Conservation (phyloP, 2,329 filamentous ascomycete species). For the Chaetomium sp. region DNA sequence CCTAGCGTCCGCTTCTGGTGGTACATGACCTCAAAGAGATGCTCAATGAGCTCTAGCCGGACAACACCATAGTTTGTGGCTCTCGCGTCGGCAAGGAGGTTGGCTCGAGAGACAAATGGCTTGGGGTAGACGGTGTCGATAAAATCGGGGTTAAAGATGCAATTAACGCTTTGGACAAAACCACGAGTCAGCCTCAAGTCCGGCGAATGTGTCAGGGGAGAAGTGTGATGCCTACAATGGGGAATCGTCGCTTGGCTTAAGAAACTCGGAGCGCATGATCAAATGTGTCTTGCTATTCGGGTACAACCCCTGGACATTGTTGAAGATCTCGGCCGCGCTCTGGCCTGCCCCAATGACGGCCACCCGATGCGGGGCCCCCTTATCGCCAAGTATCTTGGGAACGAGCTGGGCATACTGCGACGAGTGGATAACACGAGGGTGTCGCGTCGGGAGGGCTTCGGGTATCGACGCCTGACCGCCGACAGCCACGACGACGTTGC, state of each 20-base stretch:
- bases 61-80: constrained; percentile 95
- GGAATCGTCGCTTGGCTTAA: constrained; percentile 89
- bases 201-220: constrained; percentile 32
- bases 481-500: constrained; percentile 57
- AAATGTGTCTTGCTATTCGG: constrained; percentile 73
- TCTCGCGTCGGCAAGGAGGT: constrained; percentile 60
- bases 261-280: constrained; percentile 73
- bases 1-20: constrained; percentile 68
- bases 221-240: constrained; percentile 60
- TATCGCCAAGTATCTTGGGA: constrained; percentile 51
- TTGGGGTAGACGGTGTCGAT: constrained; percentile 71
- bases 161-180: constrained; percentile 63
- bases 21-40: constrained; percentile 82
- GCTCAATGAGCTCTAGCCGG: constrained; percentile 80
- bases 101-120: constrained; percentile 54
- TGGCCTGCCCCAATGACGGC: constrained; percentile 86
- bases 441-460: constrained; percentile 57
- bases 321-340: constrained; percentile 91
- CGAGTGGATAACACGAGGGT: constrained; percentile 77
- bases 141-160: constrained; percentile 86
- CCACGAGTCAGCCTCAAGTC: not conserved
- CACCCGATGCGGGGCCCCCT: constrained; percentile 58
- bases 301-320: constrained; percentile 75
- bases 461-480: constrained; percentile 64
- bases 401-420: constrained; percentile 71